Conservation (phyloP, 805 yeast genomes). For the Candida pseudoglaebosa region DNA sequence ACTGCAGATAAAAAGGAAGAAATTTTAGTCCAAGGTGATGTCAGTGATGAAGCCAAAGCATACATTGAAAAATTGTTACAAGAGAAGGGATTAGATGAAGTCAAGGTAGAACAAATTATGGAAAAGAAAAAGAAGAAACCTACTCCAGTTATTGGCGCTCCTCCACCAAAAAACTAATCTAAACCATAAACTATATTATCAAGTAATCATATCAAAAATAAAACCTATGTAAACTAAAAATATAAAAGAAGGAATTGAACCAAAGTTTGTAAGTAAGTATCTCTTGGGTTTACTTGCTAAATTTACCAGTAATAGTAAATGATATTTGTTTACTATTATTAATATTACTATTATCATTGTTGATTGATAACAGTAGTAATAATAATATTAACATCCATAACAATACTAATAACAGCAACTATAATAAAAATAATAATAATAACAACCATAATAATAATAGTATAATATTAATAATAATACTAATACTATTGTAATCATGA, state of each 20-base stretch:
- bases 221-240: not conserved
- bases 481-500: no score
- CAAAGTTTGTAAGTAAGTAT: not conserved
- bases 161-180: not conserved
- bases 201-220: not conserved
- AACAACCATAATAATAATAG: no score
- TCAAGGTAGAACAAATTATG: slow-evolving; percentile 85
- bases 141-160: slow-evolving; percentile 11
- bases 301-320: no score
- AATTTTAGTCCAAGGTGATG: slow-evolving; percentile 90
- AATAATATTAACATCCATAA: no score
- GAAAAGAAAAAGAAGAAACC: slow-evolving; percentile 67
- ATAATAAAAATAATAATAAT: no score
- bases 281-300: not conserved
- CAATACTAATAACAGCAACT: no score
- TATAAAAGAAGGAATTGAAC: not conserved
- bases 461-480: no score
- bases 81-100: slow-evolving; percentile 77
- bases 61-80: slow-evolving; percentile 66
- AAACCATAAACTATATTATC: no score
- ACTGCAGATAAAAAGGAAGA: slow-evolving; percentile 91
- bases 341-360: no score
- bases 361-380: no score
- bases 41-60: slow-evolving; percentile 83
- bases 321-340: no score